Evolutionary conservation across 2,329 filamentous ascomycete species (phyloP).

Genomic region (Orbilia blumenaviensis): DNA sequence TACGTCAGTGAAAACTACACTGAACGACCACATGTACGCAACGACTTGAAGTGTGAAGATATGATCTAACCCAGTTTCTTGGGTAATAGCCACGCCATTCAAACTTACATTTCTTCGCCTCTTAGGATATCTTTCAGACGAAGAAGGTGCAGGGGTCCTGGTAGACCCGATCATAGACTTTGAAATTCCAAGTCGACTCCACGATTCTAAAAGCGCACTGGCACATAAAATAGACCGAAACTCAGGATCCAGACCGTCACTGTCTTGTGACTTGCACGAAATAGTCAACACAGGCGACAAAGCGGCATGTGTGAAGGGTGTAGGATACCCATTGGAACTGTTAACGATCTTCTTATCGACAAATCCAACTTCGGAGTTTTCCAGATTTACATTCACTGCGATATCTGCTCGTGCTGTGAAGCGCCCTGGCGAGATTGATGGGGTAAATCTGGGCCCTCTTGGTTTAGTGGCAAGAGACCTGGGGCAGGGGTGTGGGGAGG

Average conservation of each 20-base stretch:
- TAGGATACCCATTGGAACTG: not conserved
- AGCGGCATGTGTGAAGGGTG: not conserved
- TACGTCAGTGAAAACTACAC: not conserved
- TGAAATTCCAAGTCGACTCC: not conserved
- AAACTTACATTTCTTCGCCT: not conserved
- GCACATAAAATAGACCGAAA: not conserved
- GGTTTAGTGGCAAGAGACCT: not conserved
- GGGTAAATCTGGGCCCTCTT: not conserved
- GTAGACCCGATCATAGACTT: no score
- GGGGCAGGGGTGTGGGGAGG: not conserved
- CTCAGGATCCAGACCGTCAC: not conserved
- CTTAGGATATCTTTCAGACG: not conserved
- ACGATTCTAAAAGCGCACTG: not conserved
- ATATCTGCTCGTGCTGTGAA: not conserved
- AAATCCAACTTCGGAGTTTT: not conserved
- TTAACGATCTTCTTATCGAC: not conserved
- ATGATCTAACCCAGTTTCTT: not conserved
- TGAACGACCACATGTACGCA: not conserved
- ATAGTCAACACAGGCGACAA: not conserved
- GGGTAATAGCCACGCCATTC: not conserved
- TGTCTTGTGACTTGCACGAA: not conserved
- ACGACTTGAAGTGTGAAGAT: not conserved
- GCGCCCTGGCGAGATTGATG: not conserved
- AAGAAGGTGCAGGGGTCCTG: not conserved
- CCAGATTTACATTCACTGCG: not conserved